Evolutionary conservation across 768 basidiomycete genomes (phyloP), one percentile per base, ranked within the genome.

Genomic region (Myochromella boudieri): DNA sequence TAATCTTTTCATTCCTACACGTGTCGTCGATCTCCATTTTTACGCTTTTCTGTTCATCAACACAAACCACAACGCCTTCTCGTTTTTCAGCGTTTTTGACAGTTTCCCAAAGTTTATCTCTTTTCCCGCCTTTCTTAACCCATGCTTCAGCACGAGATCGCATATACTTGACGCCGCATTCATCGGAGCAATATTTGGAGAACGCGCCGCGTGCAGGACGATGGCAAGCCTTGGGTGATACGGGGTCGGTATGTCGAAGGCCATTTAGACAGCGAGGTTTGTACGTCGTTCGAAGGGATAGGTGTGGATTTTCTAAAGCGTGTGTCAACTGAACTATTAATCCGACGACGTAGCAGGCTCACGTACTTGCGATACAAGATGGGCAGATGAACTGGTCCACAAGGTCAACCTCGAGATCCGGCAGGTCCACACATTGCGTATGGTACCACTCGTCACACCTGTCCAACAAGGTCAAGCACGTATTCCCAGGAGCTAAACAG

Each of bases 371-470:
- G 17, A 85, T 69, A 61, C 93, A 95, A 3, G 74, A 70, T 1
- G 92, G 91, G 64, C 93, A 97, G 42, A 92, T 82, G 65, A 95
- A 95, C 63, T 89, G 87, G 69, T 95, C 94, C 26, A 97, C 87
- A 12, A 97, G 80, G 55, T 94, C 90, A 27, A 92, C 80, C 55
- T 86, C 82, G 6, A 82, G 70, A 50, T 95, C 91, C 20, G 82
- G 79, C 77, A 95, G 87, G 32, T 80, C 70, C 21, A 95, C 84
- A 56, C 93, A 97, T 38, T 81, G 76, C 0, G 88, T 87, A 61
- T 97, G 93, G 63, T 91, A 95, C 93, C 93, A 97, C 51, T 94
- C 89, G 58, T 95, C 93, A 64, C 93, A 95, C 22, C 92, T 93
- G 46, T 14, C 48, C 37, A 24, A 27, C 2, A 14, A n/a, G 17